Conservation (phyloP, 345 rosid genomes). For the Murraya paniculata region DNA sequence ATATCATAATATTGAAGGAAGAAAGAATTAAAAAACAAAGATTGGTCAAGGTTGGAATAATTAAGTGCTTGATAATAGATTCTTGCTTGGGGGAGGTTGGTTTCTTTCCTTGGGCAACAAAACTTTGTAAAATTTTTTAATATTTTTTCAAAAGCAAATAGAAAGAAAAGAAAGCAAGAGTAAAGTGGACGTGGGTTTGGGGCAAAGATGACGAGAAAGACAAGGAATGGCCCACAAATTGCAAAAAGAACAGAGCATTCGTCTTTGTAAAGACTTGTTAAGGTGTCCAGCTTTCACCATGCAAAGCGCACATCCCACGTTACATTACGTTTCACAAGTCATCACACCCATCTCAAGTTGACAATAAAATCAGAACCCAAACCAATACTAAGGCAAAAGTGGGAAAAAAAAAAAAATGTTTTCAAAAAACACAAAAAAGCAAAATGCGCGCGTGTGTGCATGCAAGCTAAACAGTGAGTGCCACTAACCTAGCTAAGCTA, state of each 20-base stretch:
- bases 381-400: not conserved
- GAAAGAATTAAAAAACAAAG: not conserved
- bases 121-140: not conserved
- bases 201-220: not conserved
- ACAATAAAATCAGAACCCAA: not conserved
- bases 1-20: not conserved
- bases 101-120: not conserved
- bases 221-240: conserved; percentile 19
- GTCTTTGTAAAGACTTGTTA: conserved; percentile 1
- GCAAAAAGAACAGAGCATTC: not conserved
- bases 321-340: not conserved
- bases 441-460: too few relatives aligned
- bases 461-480: not conserved
- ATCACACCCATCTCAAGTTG: not conserved
- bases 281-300: conserved; percentile 27
- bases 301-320: conserved; percentile 19
- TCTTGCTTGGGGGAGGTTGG: not conserved
- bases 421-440: too few relatives aligned
- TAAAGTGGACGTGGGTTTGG: not conserved
- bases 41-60: not conserved
- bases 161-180: not conserved
- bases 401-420: too few relatives aligned
- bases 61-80: not conserved
- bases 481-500: not conserved
- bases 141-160: not conserved